Conservation (phyloP, 2,329 filamentous ascomycete genomes). For the Orbilia oligospora region DNA sequence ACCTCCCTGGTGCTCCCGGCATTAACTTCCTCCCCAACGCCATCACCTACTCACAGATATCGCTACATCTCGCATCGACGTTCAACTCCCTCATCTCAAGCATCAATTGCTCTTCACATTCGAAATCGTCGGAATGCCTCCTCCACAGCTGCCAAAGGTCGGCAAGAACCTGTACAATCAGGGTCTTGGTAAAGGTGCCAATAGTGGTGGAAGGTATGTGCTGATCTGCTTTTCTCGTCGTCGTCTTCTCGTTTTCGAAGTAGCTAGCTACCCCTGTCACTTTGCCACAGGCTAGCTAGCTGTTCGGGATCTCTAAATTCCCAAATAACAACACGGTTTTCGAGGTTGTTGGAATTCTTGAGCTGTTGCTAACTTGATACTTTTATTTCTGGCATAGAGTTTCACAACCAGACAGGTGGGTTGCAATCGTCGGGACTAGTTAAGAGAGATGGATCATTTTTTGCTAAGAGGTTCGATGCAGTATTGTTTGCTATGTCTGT, state of each 20-base stretch:
- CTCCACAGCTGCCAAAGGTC: slow-evolving; percentile 46
- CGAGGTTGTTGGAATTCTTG: slow-evolving; percentile 11
- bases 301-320: not conserved
- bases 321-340: slow-evolving; percentile 10
- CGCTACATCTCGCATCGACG: not conserved
- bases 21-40: not conserved
- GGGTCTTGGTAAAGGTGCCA: slow-evolving; percentile 42
- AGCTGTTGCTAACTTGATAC: not conserved
- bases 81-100: not conserved
- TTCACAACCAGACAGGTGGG: slow-evolving; percentile 30
- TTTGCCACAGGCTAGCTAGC: not conserved
- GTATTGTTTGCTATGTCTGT: slow-evolving; percentile 62
- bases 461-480: not conserved
- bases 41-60: slow-evolving; percentile 1
- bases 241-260: not conserved
- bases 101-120: not conserved
- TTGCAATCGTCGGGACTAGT: not conserved
- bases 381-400: slow-evolving; percentile 11
- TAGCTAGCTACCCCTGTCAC: slow-evolving; percentile 5
- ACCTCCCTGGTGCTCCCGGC: not conserved
- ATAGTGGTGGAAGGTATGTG: slow-evolving; percentile 39
- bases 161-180: slow-evolving; percentile 54
- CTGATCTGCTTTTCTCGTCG: not conserved
- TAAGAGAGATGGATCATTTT: not conserved
- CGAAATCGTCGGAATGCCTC: slow-evolving; percentile 37